These are phyloP conservation scores for Primulina huaijiensis DNA, from an alignment of 257 asterid genomes.

Conservation along the genomic window DNA sequence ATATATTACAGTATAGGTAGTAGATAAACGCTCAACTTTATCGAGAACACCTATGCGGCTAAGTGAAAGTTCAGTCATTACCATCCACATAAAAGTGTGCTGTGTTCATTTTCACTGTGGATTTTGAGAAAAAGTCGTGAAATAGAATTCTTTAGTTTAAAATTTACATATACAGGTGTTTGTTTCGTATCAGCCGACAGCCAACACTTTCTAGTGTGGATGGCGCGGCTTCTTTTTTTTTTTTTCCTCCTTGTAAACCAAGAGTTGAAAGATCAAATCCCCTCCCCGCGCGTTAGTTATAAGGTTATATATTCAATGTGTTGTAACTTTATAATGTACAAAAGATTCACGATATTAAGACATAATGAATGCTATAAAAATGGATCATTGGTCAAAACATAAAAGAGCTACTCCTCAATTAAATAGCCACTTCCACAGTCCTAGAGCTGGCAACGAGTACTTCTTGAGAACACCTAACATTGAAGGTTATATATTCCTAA, in stretches of 20 bases:
- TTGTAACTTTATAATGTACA: neutral
- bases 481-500: no score
- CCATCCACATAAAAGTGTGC: neutral
- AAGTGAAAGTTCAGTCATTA: conserved; percentile 30
- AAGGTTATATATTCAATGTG: neutral
- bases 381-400: neutral
- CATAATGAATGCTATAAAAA: no score
- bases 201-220: neutral
- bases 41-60: conserved; percentile 9
- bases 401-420: neutral
- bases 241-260: neutral
- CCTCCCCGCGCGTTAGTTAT: neutral
- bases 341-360: no score
- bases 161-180: neutral
- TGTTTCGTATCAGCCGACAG: neutral
- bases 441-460: neutral
- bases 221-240: neutral
- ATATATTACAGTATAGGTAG: neutral
- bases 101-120: neutral
- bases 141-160: neutral
- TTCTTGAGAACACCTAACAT: neutral
- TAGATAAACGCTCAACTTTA: conserved; percentile 12
- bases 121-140: neutral
- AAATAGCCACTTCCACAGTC: neutral
- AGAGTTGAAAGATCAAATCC: no score